Base-by-base conservation (phyloP, 1,139 yeast genomes). In the Kluyveromyces sp. region DNA sequence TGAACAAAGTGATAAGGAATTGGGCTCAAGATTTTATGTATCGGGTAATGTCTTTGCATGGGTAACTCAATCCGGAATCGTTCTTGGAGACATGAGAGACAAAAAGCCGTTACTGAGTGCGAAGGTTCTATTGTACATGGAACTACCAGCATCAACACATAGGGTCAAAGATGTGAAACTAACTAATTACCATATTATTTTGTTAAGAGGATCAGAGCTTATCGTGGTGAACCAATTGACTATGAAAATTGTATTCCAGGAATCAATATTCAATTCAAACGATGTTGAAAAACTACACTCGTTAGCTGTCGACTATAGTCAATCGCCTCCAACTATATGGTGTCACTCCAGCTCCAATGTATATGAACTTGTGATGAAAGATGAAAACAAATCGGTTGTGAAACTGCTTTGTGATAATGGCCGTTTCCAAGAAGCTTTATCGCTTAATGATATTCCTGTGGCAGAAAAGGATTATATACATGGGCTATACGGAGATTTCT, bases 311-410 rank as follows among this genome's bases (percentile, higher is more conserved):
- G 97, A 90, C 61, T 67, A 70, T 45, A 53, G 64, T 3, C 68
- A 71, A 27, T 63, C 70, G 1, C 60, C 64, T 1, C 53, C 58
- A 3, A 81, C 87, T 0, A 81, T 67, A 54, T 83, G 92, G 92
- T 64, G 79, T 3, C 79, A 67, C 54, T 74, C 85, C 0, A 61
- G 66, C 27, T 56, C 63, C 2, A 69, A 64, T 41, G 74, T 87
- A 7, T 82, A 73, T 57, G 96, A 94, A 60, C 66, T 94, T 7
- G 73, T 86, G 3, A 70, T 86, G 7, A 75, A 73, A 32, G 76
- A 84, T 54, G 97, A 92, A 61, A 72, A 80, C 4, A 69, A 74
- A 4, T 83, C 86, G 27, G 81, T 89, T 3, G 88, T 97, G 96
- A 77, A 75, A 51, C 74, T 83, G 4, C 74, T 86, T 60, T 72